Conservation (phyloP, 2,329 filamentous ascomycete species). For the Penicillium sp. region DNA sequence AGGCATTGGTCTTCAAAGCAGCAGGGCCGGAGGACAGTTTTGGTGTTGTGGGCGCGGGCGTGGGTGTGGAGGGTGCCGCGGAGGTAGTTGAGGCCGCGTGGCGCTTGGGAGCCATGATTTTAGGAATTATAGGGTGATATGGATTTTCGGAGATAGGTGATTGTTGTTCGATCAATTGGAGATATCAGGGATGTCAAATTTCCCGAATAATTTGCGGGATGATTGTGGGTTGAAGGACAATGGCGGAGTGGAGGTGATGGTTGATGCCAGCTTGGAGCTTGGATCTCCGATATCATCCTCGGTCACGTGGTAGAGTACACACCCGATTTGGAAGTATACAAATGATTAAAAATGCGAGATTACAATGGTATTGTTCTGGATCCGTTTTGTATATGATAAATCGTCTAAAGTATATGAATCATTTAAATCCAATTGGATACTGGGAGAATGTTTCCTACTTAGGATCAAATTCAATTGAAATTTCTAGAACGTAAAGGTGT, state of each 20-base stretch:
- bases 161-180: not conserved
- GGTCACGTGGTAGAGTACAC: conserved; percentile 22
- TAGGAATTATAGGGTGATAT: conserved; percentile 12
- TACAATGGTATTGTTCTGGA: no score
- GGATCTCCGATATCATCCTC: conserved; percentile 18
- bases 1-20: conserved; percentile 41
- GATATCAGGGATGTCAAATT: not conserved
- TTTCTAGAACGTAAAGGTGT: no score
- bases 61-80: conserved; percentile 22
- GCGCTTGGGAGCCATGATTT: conserved; percentile 31
- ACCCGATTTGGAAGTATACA: conserved; percentile 3
- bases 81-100: conserved; percentile 33
- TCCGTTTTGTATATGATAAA: no score
- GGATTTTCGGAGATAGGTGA: conserved; percentile 28
- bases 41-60: conserved; percentile 20
- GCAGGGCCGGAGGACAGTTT: conserved; percentile 36
- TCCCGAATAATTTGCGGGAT: not conserved
- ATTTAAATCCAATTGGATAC: no score
- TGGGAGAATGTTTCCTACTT: no score
- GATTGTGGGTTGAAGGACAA: conserved; percentile 9
- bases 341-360: not conserved
- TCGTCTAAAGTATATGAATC: no score
- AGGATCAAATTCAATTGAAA: no score
- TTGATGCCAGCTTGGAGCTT: conserved; percentile 32
- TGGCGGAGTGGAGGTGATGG: conserved; percentile 17